Percentiles rank a stretch among this genome's conserved stretches.
These are phyloP conservation scores for Fusarium virguliforme DNA, from an alignment of 2,329 filamentous ascomycete species.

Conservation along the genomic window DNA sequence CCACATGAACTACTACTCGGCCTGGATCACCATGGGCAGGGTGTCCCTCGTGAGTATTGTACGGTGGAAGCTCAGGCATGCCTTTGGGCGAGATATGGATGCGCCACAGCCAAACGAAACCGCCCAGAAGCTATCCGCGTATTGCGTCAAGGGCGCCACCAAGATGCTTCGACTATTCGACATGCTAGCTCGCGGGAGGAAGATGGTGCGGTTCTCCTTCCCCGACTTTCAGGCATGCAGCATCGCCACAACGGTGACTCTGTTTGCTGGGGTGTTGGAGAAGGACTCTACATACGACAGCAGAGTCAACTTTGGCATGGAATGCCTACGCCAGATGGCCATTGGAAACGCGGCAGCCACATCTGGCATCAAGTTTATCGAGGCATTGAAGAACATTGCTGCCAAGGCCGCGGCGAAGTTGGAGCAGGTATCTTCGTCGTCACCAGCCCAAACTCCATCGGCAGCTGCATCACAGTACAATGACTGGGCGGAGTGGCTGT, in stretches of 20 bases:
- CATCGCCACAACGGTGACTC: slow-evolving; percentile 56
- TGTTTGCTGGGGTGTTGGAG: slow-evolving; percentile 56
- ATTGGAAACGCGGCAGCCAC: slow-evolving; percentile 41
- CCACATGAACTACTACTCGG: slow-evolving; percentile 57
- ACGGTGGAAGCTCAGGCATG: too few relatives aligned
- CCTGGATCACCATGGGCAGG: slow-evolving; percentile 58
- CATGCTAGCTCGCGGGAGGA: slow-evolving; percentile 48
- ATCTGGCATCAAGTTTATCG: too few relatives aligned
- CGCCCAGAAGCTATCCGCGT: slow-evolving; percentile 34
- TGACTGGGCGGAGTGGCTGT: too few relatives aligned
- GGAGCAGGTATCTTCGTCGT: too few relatives aligned
- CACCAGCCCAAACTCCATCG: too few relatives aligned
- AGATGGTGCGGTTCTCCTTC: slow-evolving; percentile 57
- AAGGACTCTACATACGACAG: slow-evolving; percentile 53
- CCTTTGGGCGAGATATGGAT: too few relatives aligned
- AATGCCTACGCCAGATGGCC: slow-evolving; percentile 56
- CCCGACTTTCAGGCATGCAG: slow-evolving; percentile 60
- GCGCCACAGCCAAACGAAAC: too few relatives aligned
- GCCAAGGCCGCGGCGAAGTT: too few relatives aligned
- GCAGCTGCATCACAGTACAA: too few relatives aligned
- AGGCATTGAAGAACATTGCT: too few relatives aligned
- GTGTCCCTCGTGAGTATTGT: slow-evolving; percentile 49
- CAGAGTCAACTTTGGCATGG: slow-evolving; percentile 52
- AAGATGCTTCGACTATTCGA: slow-evolving; percentile 56
- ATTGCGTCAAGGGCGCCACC: slow-evolving; percentile 53